Evolutionary conservation across 192 early-diverging fungal species (phyloP), one percentile per base, ranked within the genome.

Genomic region (Entomortierella chlamydospora): DNA sequence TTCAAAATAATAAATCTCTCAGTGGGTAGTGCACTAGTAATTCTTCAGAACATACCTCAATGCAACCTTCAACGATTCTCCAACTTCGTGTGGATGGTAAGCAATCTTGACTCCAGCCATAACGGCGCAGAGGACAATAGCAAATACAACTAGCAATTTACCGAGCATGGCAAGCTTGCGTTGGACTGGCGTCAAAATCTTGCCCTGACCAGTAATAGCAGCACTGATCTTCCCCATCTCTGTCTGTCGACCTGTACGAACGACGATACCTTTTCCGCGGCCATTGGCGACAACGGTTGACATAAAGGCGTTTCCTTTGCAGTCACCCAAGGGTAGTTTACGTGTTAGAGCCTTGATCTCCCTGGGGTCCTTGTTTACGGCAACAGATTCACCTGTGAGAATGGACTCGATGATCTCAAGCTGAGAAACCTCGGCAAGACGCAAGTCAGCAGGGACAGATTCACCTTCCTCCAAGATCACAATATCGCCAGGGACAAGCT

Each of bases 301-400:
- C 97, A 97, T 98, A 80, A 99, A 99, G 9, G 95, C 95, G 73
- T 95, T 97, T 49, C 96, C 94, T 78, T 93, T 96, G 81, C 97
- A 98, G 61, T 99, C 97, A 57, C 92, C 94, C 9, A 98, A 83
- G 0, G 86, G 86, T 6, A 93, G 80, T 51, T 85, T 86, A 43
- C 92, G 81, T 13, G 91, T 91, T 82, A 88, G 52, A 47, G 90
- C 84, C 49, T 87, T 87, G 57, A 95, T 94, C 18, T 91, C 90
- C 41, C 87, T 85, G 23, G 83, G 83, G 61, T 85, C 83, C 70
- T 96, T 96, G 25, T 64, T 60, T 0, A 90, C 83, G 51, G 91
- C 85, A 30, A 96, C 70, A 57, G 87, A 88, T 67, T 96, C 95
- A 53, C 95, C 95, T 17, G 95, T 96, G 52, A 96, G 70, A 52